Evolutionary conservation across 1,139 yeast species (phyloP).

Genomic region (Kurtzmaniella quercitrusa): DNA sequence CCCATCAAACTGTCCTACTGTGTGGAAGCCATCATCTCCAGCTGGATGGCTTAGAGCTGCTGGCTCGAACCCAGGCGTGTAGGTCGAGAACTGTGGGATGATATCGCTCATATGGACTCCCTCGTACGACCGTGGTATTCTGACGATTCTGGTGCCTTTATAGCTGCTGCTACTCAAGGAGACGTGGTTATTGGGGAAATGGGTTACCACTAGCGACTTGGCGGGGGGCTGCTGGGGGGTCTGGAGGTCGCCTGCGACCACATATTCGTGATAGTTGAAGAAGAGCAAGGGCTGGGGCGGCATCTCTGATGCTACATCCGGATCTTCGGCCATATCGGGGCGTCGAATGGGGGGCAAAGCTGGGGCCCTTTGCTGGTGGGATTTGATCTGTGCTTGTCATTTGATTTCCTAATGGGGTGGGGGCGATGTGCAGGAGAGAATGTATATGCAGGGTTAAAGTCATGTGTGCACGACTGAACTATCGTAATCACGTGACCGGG

Average conservation of each 20-base stretch:
- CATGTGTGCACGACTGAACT: too few species aligned
- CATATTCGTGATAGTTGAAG: conserved; percentile 66
- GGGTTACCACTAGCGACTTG: conserved; percentile 48
- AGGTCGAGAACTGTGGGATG: conserved; percentile 57
- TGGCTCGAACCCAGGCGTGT: conserved; percentile 62
- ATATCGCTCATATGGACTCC: conserved; percentile 25
- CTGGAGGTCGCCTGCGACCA: conserved; percentile 18
- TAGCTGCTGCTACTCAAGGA: conserved; percentile 22
- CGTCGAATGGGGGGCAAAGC: background rate
- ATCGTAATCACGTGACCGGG: too few species aligned
- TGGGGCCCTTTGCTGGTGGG: background rate
- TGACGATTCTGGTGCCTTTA: conserved; percentile 49
- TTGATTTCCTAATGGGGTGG: background rate
- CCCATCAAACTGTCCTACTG: conserved; percentile 34
- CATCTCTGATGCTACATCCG: background rate
- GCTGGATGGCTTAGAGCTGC: conserved; percentile 46
- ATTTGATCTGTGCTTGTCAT: background rate
- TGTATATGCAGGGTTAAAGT: too few species aligned
- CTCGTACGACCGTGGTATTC: conserved; percentile 55
- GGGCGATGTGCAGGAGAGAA: background rate
- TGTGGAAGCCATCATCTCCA: conserved; percentile 5
- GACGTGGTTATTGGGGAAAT: conserved; percentile 56
- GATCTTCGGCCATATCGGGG: background rate
- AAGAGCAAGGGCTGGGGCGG: conserved; percentile 23
- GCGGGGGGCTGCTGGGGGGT: conserved; percentile 10